phyloP scores from a whole-genome alignment of 2,329 filamentous ascomycete genomes.

The Monosporascus sp. region DNA sequence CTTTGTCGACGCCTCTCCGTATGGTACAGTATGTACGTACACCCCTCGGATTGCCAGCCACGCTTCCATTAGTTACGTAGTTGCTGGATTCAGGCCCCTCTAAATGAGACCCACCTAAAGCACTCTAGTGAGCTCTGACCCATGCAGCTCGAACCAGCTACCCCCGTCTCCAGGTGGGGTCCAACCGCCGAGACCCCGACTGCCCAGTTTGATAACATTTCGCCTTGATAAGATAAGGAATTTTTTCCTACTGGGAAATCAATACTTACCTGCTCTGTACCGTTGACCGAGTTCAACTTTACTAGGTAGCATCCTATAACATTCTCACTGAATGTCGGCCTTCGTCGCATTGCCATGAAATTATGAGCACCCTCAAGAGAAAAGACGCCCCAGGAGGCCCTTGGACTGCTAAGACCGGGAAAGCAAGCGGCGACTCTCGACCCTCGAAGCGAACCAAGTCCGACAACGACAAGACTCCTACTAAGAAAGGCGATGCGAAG shows the following conservation, averaged over 20 bases:
- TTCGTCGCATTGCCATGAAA: slow-evolving; percentile 19
- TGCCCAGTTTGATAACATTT: neutral
- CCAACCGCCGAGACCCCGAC: neutral
- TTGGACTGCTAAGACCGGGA: slow-evolving; percentile 43
- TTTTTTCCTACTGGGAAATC: neutral
- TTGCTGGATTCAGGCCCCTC: neutral
- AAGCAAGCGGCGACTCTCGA: slow-evolving; percentile 39
- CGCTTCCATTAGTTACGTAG: too few relatives aligned
- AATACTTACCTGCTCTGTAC: too few relatives aligned
- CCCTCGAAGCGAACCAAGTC: slow-evolving; percentile 44
- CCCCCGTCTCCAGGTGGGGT: too few relatives aligned
- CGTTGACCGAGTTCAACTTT: neutral
- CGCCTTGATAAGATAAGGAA: neutral
- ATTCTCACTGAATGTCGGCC: neutral
- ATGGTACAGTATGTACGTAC: too few relatives aligned
- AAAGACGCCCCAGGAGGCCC: slow-evolving; percentile 52
- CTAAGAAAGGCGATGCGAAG: slow-evolving; percentile 27
- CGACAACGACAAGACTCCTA: slow-evolving; percentile 29
- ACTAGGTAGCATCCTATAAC: neutral
- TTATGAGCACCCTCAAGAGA: slow-evolving; percentile 53
- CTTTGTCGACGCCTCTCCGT: too few relatives aligned
- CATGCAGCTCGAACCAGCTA: neutral
- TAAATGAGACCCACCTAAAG: neutral
- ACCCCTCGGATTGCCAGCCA: too few relatives aligned
- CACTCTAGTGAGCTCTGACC: neutral